Base-by-base conservation (phyloP, 495 filamentous ascomycete species). In the Massariosphaeria phaeospora region DNA sequence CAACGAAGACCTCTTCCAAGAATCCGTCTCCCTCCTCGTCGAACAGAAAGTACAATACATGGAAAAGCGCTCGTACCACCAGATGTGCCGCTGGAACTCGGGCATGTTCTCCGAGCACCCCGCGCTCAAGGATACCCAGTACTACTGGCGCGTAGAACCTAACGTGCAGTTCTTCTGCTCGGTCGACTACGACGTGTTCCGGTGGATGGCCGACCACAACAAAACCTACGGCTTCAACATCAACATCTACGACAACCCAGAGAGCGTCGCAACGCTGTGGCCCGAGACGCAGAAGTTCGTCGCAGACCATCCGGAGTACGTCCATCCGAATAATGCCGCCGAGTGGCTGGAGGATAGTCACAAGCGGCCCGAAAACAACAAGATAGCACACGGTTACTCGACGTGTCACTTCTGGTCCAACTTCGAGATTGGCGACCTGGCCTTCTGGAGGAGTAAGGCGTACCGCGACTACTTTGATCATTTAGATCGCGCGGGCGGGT, bases 391-490 rank as follows among this genome's bases (percentile, higher is more conserved):
- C 53, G 93, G 93, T 31, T 98, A 96, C 76, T 93, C 88, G 10
- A 98, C 94, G n/a, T 99, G 94, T 69, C 94, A 99, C 72, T 99
- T 99, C 76, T 99, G 94, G 94, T 89, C 83, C 53, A 99, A 99
- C 72, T 99, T 99, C 65, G 94, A 99, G 72, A 94, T 99, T 62
- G 94, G 82, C 29, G 90, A 96, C 67, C 82, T 99, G 81, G 80
- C 78, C 55, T 96, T 99, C 74, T 99, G 91, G 89, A 78, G 94
- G 10, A 85, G 89, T 62, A 81, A 90, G 68, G 77, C 80, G 44
- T 99, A 99, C 68, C 85, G 91, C 67, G 88, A 89, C 46, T 99
- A 96, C 68, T 99, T 99, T 72, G 84, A 96, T 68, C 88, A 96
- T 67, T 75, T 99, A 27, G 94, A 99, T 72, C 81, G 86, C 18